Base-by-base conservation (phyloP, 208 protist species). In the Wallacemonas collosoma region DNA sequence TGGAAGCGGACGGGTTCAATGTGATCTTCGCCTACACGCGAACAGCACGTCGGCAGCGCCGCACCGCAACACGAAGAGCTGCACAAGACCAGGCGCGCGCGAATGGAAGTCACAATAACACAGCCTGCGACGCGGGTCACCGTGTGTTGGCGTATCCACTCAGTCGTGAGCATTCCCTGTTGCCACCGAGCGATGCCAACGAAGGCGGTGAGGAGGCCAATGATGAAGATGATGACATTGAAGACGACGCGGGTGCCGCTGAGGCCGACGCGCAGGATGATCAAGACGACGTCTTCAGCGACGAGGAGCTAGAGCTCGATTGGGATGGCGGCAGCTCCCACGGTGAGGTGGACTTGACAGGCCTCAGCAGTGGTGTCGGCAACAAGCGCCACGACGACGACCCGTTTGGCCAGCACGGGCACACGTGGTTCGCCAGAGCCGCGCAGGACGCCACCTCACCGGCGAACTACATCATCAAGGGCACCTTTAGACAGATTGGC, bases 401-500 rank as follows among this genome's bases (percentile, higher is more conserved):
- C 60, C 60, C 60, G 11, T 65, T 65, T 41, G n/a, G 12, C 41
- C 60, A 7, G 5, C 60, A 41, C 1, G 11, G 40, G n/a, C 41
- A 4, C 9, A 6, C 9, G 40, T 65, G 60, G 60, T 17, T 65
- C 0, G 60, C 60, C 40, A 65, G 40, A 14, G 43, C 44, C 50
- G 39, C 41, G 1, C 71, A 53, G 35, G 50, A 70, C 36, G 50
- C 44, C n/a, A 5, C 15, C 50, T 14, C 43, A 11, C 45, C 44
- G 11, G 57, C 38, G 55, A 26, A 63, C 14, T 66, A 50, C 61
- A 68, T 43, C 40, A 74, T 91, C 7, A 81, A 82, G 17, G 86
- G 82, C 68, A 86, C 83, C 9, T 85, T 84, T 47, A 74, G 86
- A 0, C 86, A 91, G 53, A 81, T 91, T 38, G 86, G 86, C 45